phyloP scores from a whole-genome alignment of 352 stramenopile species.

The Pythium biforme region DNA sequence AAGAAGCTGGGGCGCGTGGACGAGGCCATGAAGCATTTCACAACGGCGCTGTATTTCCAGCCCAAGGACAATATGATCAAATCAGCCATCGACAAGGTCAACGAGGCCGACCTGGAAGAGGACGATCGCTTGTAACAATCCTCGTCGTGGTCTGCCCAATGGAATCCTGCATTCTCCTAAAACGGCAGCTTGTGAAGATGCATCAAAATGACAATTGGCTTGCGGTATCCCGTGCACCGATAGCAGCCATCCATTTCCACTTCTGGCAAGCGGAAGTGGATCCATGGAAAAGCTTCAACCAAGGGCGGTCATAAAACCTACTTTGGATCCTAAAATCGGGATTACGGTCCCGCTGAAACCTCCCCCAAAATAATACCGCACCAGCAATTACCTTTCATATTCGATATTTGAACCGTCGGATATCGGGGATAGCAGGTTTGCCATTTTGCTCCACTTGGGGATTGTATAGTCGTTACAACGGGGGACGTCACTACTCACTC shows the following conservation, averaged over 20 bases:
- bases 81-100: slow-evolving; percentile 92
- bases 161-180: not conserved
- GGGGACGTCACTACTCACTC: slow-evolving; percentile 13
- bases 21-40: slow-evolving; percentile 95
- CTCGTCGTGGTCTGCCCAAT: too few relatives aligned
- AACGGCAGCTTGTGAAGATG: not conserved
- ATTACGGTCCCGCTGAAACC: not conserved
- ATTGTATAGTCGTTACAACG: slow-evolving; percentile 18
- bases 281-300: slow-evolving; percentile 2
- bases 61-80: slow-evolving; percentile 98
- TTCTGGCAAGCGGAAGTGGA: not conserved
- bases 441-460: not conserved
- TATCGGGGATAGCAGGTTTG: slow-evolving; percentile 5
- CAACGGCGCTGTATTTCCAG: slow-evolving; percentile 95
- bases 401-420: slow-evolving; percentile 10
- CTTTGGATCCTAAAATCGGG: not conserved
- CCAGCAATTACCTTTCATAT: slow-evolving; percentile 1
- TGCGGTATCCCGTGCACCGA: not conserved
- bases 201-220: not conserved
- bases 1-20: slow-evolving; percentile 88
- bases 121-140: slow-evolving; percentile 31
- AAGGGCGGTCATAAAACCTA: not conserved
- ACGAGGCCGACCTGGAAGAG: slow-evolving; percentile 57
- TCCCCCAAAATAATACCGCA: slow-evolving; percentile 1
- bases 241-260: not conserved